Percentiles rank a stretch among this genome's conserved stretches.
These are phyloP conservation scores for Trametes sanguinea DNA, from an alignment of 768 basidiomycete genomes.

Conservation along the genomic window DNA sequence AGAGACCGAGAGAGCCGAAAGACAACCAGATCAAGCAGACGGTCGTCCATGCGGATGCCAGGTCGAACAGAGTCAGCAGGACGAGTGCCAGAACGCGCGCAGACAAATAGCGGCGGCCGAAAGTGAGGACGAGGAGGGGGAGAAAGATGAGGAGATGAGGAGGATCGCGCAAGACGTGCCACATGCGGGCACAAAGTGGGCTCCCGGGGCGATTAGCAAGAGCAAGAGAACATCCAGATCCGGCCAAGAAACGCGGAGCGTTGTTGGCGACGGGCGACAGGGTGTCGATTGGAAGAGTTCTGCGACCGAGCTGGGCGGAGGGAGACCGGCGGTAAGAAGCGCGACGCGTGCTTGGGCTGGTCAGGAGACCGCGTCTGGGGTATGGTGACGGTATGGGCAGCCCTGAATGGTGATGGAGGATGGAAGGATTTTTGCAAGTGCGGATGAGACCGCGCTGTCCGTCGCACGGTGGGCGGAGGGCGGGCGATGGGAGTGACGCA, in stretches of 20 bases:
- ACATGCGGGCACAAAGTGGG: neutral
- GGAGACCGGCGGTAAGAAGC: neutral
- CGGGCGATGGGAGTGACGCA: neutral
- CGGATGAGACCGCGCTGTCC: neutral
- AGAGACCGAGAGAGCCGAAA: no score
- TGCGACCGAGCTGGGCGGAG: neutral
- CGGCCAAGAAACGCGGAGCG: neutral
- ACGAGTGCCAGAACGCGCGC: no score
- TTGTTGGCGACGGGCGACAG: neutral
- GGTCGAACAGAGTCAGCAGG: no score
- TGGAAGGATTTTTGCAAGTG: neutral
- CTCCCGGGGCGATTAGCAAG: neutral
- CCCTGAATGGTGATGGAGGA: neutral
- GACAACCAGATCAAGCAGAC: no score
- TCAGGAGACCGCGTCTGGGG: slow-evolving; percentile 10
- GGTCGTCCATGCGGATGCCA: no score
- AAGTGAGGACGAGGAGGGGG: neutral
- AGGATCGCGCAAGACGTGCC: neutral
- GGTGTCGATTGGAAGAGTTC: neutral
- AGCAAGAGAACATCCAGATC: neutral
- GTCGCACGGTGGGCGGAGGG: neutral
- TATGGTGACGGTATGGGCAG: neutral
- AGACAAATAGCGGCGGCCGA: no score
- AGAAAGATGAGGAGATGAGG: neutral
- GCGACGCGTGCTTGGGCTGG: neutral